Evolutionary conservation across 257 asterid species (phyloP), one percentile per base, ranked within the genome.

Genomic region (Cordia subcordata): DNA sequence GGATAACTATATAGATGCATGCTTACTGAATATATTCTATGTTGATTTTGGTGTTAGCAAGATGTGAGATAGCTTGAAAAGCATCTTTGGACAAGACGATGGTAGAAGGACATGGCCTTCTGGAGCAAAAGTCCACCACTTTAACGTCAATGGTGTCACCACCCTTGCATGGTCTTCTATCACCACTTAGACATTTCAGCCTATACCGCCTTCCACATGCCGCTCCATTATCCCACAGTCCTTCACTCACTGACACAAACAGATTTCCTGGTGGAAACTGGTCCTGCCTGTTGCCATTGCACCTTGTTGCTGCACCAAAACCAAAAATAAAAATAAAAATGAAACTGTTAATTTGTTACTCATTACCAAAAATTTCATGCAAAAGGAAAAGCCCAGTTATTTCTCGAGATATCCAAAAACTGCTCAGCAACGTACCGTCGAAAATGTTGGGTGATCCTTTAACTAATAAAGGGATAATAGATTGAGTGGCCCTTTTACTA

Each of bases 161-260:
- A 13, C 44, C 73, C 13, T 61, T 77, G 79, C 95, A 86, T 9
- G 93, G 90, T 64, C 70, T 62, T 11, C 52, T 53, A 19, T 47
- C 51, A 8, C 90, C 93, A 15, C 90, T 84, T 4, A 87, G 52
- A 53, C 93, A 84, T 64, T 80, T 72, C 61, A 84, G 13, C 11
- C 93, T 68, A 69, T 84, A 84, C 0, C 90, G 78, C 13, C 90
- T 71, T 9, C 90, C 93, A 22, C 93, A 84, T 0, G 95, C 93
- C 1, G 95, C 95, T 9, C 90, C 93, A 23, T 87, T 87, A 57
- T 87, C 95, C 93, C 90, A 87, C 59, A 87, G 63, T 61, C 83
- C 95, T 60, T 84, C 86, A 0, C 89, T 73, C 33, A 82, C 95
- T 5, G 79, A 71, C 27, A 78, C 88, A 59, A 86, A 86, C 8